These are phyloP conservation scores for Magnaporthales sp. DNA, from an alignment of 2,329 filamentous ascomycete species.

Conservation along the genomic window DNA sequence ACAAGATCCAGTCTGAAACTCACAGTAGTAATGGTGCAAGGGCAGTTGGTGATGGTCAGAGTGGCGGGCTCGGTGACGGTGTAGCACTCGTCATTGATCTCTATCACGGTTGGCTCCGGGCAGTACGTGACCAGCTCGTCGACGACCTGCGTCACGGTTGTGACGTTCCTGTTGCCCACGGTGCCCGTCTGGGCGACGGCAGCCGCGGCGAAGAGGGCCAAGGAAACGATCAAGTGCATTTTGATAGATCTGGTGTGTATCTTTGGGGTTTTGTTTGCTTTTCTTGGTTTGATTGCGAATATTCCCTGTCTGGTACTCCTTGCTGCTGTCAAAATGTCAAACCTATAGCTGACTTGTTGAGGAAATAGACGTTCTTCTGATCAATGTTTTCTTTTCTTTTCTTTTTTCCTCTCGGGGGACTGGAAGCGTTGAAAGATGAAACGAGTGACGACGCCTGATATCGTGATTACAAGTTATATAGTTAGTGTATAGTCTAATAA, in stretches of 20 bases:
- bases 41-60: conserved; percentile 30
- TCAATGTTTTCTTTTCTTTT: not conserved
- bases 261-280: conserved; percentile 7
- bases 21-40: conserved; percentile 33
- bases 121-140: conserved; percentile 64
- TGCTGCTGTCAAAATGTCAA: not conserved
- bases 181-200: conserved; percentile 7
- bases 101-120: conserved; percentile 56
- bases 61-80: conserved; percentile 41
- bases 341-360: not conserved
- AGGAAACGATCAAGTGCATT: conserved; percentile 10
- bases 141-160: conserved; percentile 30
- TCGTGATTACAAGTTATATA: not conserved
- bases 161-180: conserved; percentile 8
- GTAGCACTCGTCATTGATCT: conserved; percentile 58
- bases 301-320: too few relatives aligned
- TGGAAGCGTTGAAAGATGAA: not conserved
- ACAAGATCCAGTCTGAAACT: too few relatives aligned
- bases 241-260: conserved; percentile 21
- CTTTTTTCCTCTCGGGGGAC: not conserved
- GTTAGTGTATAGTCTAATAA: not conserved
- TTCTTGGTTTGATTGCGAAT: too few relatives aligned
- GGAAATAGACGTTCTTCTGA: not conserved
- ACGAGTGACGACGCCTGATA: not conserved
- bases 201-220: conserved; percentile 16